These are phyloP conservation scores for Crucihimalaya himalaica DNA, from an alignment of 345 rosid genomes.

Conservation along the genomic window DNA sequence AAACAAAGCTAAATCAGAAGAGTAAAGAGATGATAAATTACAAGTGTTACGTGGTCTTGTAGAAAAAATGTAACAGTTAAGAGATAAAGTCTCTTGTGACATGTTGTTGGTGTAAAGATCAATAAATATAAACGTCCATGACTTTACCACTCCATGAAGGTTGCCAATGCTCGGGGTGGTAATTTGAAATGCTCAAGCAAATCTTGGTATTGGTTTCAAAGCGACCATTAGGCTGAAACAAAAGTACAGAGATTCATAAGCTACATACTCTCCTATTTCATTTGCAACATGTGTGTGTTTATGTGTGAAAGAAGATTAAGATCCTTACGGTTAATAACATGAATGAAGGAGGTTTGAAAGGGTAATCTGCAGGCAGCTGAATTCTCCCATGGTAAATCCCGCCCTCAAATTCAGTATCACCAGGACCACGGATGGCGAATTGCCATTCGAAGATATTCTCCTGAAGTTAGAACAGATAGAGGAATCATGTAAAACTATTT, in stretches of 20 bases:
- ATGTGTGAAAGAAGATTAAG: conserved; percentile 1
- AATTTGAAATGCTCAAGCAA: conserved; percentile 93
- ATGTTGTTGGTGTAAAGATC: background rate
- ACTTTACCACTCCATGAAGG: conserved; percentile 97
- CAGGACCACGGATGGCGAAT: conserved; percentile 86
- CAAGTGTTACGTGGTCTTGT: background rate
- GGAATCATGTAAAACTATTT: background rate
- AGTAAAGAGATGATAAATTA: background rate
- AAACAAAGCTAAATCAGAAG: conserved; percentile 9
- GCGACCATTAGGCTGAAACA: conserved; percentile 86
- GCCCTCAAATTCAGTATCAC: conserved; percentile 88
- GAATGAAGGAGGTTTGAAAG: conserved; percentile 98
- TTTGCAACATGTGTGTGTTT: background rate
- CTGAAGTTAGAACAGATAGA: conserved; percentile 41
- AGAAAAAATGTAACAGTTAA: background rate
- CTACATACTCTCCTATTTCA: background rate
- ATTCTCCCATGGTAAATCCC: conserved; percentile 99
- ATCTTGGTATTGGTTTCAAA: conserved; percentile 93
- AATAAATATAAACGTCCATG: background rate
- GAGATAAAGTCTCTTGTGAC: background rate
- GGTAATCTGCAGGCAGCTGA: conserved; percentile 92
- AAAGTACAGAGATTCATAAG: background rate
- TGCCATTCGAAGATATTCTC: conserved; percentile 99
- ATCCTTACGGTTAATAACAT: conserved; percentile 74
- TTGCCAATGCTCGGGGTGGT: conserved; percentile 99